These are phyloP conservation scores for Porcisia hertigi DNA, from an alignment of 208 protist genomes.

Conservation along the genomic window DNA sequence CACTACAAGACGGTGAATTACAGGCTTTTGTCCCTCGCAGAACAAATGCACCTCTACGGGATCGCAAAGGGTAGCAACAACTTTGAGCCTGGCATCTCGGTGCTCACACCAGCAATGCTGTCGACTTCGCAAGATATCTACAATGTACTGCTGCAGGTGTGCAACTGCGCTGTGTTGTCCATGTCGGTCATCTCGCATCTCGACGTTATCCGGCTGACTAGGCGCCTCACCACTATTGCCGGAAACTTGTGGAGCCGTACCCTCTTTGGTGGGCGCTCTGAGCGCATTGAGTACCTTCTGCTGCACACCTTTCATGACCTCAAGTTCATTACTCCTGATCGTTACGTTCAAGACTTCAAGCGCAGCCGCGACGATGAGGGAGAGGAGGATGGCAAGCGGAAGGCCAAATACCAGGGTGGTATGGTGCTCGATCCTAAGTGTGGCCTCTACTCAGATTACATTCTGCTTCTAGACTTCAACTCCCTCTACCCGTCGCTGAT, in stretches of 20 bases:
- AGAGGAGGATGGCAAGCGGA: slow-evolving; percentile 73
- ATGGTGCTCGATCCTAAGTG: slow-evolving; percentile 98
- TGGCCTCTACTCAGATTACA: slow-evolving; percentile 98
- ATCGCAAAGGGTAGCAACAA: slow-evolving; percentile 52
- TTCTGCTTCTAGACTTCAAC: slow-evolving; percentile 99
- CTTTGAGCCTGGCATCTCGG: slow-evolving; percentile 66
- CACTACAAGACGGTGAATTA: slow-evolving; percentile 93
- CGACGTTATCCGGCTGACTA: slow-evolving; percentile 96
- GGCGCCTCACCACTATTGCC: slow-evolving; percentile 96
- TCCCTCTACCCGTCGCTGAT: slow-evolving; percentile 99
- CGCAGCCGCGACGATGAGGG: slow-evolving; percentile 65
- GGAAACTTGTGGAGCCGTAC: slow-evolving; percentile 97
- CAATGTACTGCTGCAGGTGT: slow-evolving; percentile 62
- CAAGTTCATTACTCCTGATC: slow-evolving; percentile 97
- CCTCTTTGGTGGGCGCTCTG: slow-evolving; percentile 93
- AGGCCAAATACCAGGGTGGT: slow-evolving; percentile 92
- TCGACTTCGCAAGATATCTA: slow-evolving; percentile 54
- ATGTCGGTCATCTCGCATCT: slow-evolving; percentile 92
- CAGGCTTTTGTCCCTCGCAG: slow-evolving; percentile 76
- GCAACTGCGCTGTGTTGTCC: slow-evolving; percentile 81
- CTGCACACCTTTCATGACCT: slow-evolving; percentile 95
- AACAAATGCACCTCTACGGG: slow-evolving; percentile 75
- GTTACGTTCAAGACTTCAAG: slow-evolving; percentile 73
- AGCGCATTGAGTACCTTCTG: slow-evolving; percentile 99
- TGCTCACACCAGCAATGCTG: slow-evolving; percentile 55